phyloP scores from a whole-genome alignment of 2,329 filamentous ascomycete species.

The Paecilomyces sp. region DNA sequence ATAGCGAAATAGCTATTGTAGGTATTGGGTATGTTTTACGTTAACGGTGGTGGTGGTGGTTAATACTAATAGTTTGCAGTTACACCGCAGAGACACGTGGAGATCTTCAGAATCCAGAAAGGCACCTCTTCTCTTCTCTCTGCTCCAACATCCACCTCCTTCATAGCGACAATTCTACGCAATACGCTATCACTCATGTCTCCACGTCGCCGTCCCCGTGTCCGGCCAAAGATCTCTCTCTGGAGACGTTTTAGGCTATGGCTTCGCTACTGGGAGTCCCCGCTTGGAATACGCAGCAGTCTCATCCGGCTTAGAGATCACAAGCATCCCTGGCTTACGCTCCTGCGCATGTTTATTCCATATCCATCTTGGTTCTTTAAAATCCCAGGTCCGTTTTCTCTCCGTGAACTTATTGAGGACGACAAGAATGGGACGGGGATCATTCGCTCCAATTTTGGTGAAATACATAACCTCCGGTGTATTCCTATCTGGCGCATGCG shows the following conservation, averaged over 20 bases:
- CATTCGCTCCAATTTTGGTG: background rate
- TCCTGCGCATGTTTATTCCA: conserved; percentile 16
- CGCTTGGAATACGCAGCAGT: conserved; percentile 14
- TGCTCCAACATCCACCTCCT: too few species aligned
- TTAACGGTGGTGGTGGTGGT: too few species aligned
- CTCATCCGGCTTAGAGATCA: conserved; percentile 13
- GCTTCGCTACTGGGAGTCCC: conserved; percentile 10
- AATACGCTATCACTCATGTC: too few species aligned
- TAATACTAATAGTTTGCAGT: too few species aligned
- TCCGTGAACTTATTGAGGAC: conserved; percentile 9
- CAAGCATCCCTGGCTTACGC: conserved; percentile 10
- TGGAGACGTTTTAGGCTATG: conserved; percentile 8
- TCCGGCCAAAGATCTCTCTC: conserved; percentile 6
- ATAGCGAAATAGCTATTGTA: too few species aligned
- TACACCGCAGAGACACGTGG: too few species aligned
- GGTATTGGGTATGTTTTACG: too few species aligned
- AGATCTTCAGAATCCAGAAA: too few species aligned
- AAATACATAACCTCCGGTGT: conserved; percentile 17
- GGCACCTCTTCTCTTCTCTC: too few species aligned
- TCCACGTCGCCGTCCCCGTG: conserved; percentile 3
- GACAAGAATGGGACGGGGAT: conserved; percentile 4
- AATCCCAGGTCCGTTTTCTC: conserved; percentile 13
- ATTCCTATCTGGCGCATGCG: conserved; percentile 20
- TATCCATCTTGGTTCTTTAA: conserved; percentile 17
- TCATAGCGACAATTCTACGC: too few species aligned